phyloP scores from a whole-genome alignment of 768 basidiomycete species.

The Clavulina sp. region DNA sequence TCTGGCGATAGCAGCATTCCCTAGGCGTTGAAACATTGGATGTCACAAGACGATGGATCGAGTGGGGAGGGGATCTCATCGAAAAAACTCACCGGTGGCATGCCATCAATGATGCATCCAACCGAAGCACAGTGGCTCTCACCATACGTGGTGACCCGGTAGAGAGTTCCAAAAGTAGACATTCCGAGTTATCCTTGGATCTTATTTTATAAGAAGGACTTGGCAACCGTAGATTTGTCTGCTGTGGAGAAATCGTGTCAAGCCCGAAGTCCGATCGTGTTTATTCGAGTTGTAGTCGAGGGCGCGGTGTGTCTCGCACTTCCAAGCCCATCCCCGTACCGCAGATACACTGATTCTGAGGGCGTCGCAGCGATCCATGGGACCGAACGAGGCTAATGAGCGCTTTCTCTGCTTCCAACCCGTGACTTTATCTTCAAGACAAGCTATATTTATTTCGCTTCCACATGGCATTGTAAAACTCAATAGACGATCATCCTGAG shows the following conservation, averaged over 20 bases:
- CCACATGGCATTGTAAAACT: too few relatives aligned
- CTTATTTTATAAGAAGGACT: neutral
- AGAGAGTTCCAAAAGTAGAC: conserved; percentile 86
- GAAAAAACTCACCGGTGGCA: conserved; percentile 58
- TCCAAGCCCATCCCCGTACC: neutral
- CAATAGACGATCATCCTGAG: too few relatives aligned
- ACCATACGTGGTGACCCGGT: conserved; percentile 92
- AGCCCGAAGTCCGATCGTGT: neutral
- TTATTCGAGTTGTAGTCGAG: neutral
- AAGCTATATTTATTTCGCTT: too few relatives aligned
- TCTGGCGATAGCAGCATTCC: conserved; percentile 61
- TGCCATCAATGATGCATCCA: conserved; percentile 93
- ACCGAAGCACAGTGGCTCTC: conserved; percentile 96
- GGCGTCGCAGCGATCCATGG: too few relatives aligned
- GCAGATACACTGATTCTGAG: too few relatives aligned
- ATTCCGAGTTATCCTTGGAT: conserved; percentile 25
- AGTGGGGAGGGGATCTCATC: too few relatives aligned
- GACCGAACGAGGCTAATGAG: too few relatives aligned
- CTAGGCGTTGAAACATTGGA: conserved; percentile 25
- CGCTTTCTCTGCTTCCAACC: too few relatives aligned
- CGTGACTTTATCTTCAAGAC: too few relatives aligned
- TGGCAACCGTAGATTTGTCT: neutral
- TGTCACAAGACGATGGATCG: conserved; percentile 5
- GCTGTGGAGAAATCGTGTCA: neutral
- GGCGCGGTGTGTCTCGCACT: neutral